Base-by-base conservation (phyloP, 306 rosid genomes). In the Cucurbita moschata region DNA sequence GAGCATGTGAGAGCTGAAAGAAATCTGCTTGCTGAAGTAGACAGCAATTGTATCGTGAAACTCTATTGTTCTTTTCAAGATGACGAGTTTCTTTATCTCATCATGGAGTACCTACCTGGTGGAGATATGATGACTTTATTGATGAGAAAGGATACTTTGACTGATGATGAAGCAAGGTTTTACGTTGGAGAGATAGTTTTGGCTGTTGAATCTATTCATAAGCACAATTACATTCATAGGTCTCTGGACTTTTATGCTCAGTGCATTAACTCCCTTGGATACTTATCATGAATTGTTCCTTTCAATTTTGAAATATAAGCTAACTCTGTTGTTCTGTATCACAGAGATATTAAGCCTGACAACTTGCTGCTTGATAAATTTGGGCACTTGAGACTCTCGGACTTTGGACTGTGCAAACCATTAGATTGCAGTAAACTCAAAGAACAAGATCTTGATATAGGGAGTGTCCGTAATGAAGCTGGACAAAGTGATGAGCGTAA, bases 61-160 rank as follows among this genome's bases (percentile, higher is more conserved):
- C 96, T 95, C 39, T 95, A 91, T 74, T 95, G 88, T 80, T 91
- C 99, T 63, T 95, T 95, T 83, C 99, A 95, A 78, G 99, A 95
- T 81, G 97, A 86, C 6, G 97, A 89, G 62, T 86, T 74, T 85
- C 86, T 95, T 72, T 95, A 95, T 82, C 99, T 95, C 76, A 84
- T 95, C 67, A 95, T 95, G 99, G 99, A 95, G 77, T 95, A 95
- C 77, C 86, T 95, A 77, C 99, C 99, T 44, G 97, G 99, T 66
- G 99, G 99, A 77, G 99, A 95, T 82, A 83, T 95, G 99, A 95
- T 95, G 99, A 95, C 99, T 67, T 83, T 91, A 69, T 97, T 95
- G 53, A 95, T 95, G 99, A 88, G 99, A 85, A 95, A 91, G 88
- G 97, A 95, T 82, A 89, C 82, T 52, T 85, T 95, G 88, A 87